Evolutionary conservation across 345 rosid species (phyloP), one percentile per base, ranked within the genome.

Genomic region (Eucalyptus curtisii): DNA sequence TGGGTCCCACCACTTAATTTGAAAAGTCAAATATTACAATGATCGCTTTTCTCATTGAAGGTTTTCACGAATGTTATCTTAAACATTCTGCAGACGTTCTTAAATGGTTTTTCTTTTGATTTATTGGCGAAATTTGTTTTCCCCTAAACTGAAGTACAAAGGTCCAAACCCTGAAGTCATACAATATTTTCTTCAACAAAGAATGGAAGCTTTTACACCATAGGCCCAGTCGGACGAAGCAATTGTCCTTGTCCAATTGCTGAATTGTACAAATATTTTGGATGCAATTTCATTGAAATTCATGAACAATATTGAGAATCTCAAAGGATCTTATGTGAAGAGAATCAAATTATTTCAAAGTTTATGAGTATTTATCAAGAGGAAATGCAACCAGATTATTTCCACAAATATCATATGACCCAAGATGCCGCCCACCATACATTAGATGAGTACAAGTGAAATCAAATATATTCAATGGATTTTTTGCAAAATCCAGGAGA

Each of bases 401-500:
- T 22, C 44, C 44, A 17, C 44, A 33, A 68, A 17, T 68, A 33
- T 71, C 25, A 71, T 17, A 68, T 40, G 3, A 71, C 81, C 7
- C 20, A 22, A 33, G 25, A 71, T 33, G 44, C 11, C 13, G 1
- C 22, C 44, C 7, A 71, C 7, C 13, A 33, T 6, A 37, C 13
- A 33, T 33, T 33, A 33, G 25, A 71, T 71, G 81, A 33, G 44
- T 17, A 71, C 44, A 33, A 33, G 44, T 9, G 81, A 71, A 68
- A 68, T 68, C 44, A 33, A 4, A 68, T 40, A 17, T 68, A 68
- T 31, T 8, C 2, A 68, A 66, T 17, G 44, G 25, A 17, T 68
- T 68, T 1, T 68, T 33, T 0, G 25, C 44, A 33, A 37, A 2
- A 37, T 0, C 4, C 4, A 5, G 0, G 81, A 19, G 44, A 33